Base-by-base conservation (phyloP, 2,329 filamentous ascomycete species). In the Blumeria graminis region DNA sequence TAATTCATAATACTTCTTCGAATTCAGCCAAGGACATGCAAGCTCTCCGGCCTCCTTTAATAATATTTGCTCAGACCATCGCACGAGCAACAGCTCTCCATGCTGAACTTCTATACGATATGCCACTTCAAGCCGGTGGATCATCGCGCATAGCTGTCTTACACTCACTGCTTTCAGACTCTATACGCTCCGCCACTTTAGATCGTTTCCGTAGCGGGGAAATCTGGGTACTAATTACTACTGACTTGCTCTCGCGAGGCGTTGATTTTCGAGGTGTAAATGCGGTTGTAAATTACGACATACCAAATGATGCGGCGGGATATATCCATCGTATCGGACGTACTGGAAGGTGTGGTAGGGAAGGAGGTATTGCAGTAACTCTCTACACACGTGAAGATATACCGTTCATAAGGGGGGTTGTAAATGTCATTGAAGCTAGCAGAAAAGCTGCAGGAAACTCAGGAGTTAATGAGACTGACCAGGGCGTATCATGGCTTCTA, bases 321-420 rank as follows among this genome's bases (percentile, higher is more conserved):
- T 98, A 98, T 66, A 84, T 98, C 6, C 92, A 98, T 69, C 85
- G 92, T 10, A 88, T 92, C 0, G 92, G 92, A 0, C 78, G 92
- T 51, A 96, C 92, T 0, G 92, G 90, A 0, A 77, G 92, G 22
- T 92, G 89, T 0, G 92, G 92, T 0, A 77, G 89, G 28, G 80
- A 85, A 64, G 89, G 89, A 18, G 92, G 92, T 52, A 78, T 94
- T 3, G 89, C 88, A 0, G 83, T 98, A 1, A 98, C 92, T 0
- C 83, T 94, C 58, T 98, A 94, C 69, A 96, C 90, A 0, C 87
- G 92, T 67, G 92, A 95, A 59, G 92, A 98, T 65, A 83, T 96
- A 3, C 84, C 86, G 0, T 87, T 82, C 61, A 79, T 98, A 57
- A 94, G 90, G 71, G 86, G 81, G 60, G 85, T 98, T 33, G 92